Conservation (phyloP, 768 basidiomycete species). For the Termitomyces bulborhizus region DNA sequence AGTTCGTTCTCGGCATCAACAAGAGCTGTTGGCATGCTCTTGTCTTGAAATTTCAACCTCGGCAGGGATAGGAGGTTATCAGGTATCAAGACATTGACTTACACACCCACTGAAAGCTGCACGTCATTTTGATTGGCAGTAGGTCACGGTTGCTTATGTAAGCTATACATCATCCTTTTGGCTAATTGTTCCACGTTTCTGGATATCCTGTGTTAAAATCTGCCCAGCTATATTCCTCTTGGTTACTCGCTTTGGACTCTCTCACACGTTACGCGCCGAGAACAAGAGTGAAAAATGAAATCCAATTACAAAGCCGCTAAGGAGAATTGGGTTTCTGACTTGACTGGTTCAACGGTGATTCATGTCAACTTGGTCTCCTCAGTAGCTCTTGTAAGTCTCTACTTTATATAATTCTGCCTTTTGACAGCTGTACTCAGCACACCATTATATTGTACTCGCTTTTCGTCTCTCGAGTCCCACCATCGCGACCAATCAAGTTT, state of each 20-base stretch:
- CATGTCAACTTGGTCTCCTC: slow-evolving; percentile 66
- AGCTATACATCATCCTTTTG: neutral
- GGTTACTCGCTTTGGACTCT: neutral
- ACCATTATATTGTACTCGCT: slow-evolving; percentile 69
- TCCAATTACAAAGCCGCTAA: slow-evolving; percentile 66
- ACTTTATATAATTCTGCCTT: neutral
- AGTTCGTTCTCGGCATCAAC: neutral
- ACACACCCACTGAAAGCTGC: neutral
- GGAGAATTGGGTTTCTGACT: slow-evolving; percentile 75
- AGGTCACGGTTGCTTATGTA: neutral
- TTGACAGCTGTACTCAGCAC: slow-evolving; percentile 33
- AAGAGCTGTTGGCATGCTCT: neutral
- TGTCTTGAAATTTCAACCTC: neutral
- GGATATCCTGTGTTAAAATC: neutral
- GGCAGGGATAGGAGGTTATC: neutral
- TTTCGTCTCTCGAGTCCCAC: slow-evolving; percentile 41
- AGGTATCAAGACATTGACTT: neutral
- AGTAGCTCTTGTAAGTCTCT: slow-evolving; percentile 24
- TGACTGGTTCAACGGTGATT: slow-evolving; percentile 60
- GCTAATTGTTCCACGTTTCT: neutral
- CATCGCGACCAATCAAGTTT: slow-evolving; percentile 30
- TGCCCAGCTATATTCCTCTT: neutral
- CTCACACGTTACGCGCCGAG: neutral
- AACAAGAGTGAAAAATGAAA: neutral
- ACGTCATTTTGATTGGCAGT: no score